phyloP scores from a whole-genome alignment of 768 basidiomycete species.

The Pisolithus marmoratus region DNA sequence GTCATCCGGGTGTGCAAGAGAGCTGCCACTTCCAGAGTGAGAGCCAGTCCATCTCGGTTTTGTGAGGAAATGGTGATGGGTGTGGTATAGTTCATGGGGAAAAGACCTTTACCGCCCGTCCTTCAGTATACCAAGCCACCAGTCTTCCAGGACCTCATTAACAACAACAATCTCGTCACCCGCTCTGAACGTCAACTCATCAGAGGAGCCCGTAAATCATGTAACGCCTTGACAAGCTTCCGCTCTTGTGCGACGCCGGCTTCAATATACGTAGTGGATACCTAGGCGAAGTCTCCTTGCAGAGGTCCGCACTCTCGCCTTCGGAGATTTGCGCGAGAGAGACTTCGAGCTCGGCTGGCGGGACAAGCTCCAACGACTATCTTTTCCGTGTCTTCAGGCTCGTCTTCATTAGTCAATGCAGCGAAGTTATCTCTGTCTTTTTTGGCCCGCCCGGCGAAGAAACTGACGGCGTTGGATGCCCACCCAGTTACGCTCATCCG shows the following conservation, averaged over 20 bases:
- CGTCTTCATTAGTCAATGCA: constrained; percentile 43
- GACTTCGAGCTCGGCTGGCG: constrained; percentile 33
- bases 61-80: constrained; percentile 22
- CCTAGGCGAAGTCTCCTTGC: constrained; percentile 26
- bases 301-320: constrained; percentile 17
- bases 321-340: constrained; percentile 23
- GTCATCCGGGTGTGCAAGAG: constrained; percentile 7
- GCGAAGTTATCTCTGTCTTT: constrained; percentile 60
- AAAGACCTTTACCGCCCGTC: constrained; percentile 69
- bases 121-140: constrained; percentile 80
- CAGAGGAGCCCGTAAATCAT: constrained; percentile 66
- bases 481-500: constrained; percentile 39
- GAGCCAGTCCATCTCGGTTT: background rate
- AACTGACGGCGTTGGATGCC: constrained; percentile 62
- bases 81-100: constrained; percentile 68
- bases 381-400: constrained; percentile 21
- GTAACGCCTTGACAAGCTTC: constrained; percentile 61
- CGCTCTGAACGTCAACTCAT: constrained; percentile 70
- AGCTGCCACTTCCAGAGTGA: background rate
- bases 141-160: constrained; percentile 79
- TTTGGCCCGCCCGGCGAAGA: constrained; percentile 50
- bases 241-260: constrained; percentile 43
- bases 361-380: constrained; percentile 20
- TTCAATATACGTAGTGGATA: constrained; percentile 41
- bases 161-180: constrained; percentile 75